phyloP scores from a whole-genome alignment of 1,284 basidiomycete species.

The Trichosporon sp. region DNA sequence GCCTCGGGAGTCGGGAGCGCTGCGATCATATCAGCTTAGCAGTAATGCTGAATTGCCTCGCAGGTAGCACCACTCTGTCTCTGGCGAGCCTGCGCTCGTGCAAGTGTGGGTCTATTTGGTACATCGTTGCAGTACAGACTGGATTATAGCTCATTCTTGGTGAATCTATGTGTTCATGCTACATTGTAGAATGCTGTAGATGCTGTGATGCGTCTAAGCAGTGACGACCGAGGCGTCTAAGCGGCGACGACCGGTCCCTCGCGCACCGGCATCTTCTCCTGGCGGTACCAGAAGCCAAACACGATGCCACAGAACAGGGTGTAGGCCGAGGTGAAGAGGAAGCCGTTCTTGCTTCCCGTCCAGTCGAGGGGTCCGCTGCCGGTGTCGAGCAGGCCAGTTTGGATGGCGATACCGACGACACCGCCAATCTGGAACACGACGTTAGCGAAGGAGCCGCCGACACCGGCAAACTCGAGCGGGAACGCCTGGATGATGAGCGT shows the following conservation, averaged over 20 bases:
- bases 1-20: no score
- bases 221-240: background rate
- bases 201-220: no score
- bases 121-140: no score
- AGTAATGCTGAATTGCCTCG: no score
- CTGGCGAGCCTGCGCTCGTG: no score
- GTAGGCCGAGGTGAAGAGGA: conserved; percentile 49
- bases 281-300: conserved; percentile 47
- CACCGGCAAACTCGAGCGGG: conserved; percentile 47
- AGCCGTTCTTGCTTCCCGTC: conserved; percentile 46
- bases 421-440: conserved; percentile 55
- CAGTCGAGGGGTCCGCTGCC: conserved; percentile 48
- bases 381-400: conserved; percentile 44
- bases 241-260: background rate
- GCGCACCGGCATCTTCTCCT: conserved; percentile 35
- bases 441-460: conserved; percentile 49
- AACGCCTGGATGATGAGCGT: conserved; percentile 47
- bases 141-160: no score
- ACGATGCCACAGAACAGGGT: conserved; percentile 44
- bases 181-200: background rate
- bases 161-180: no score
- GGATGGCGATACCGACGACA: conserved; percentile 53
- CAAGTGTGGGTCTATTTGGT: no score
- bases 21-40: no score
- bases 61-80: no score